Evolutionary conservation across 1,284 basidiomycete species (phyloP), one percentile per base, ranked within the genome.

Genomic region (Ustilago trichophora): DNA sequence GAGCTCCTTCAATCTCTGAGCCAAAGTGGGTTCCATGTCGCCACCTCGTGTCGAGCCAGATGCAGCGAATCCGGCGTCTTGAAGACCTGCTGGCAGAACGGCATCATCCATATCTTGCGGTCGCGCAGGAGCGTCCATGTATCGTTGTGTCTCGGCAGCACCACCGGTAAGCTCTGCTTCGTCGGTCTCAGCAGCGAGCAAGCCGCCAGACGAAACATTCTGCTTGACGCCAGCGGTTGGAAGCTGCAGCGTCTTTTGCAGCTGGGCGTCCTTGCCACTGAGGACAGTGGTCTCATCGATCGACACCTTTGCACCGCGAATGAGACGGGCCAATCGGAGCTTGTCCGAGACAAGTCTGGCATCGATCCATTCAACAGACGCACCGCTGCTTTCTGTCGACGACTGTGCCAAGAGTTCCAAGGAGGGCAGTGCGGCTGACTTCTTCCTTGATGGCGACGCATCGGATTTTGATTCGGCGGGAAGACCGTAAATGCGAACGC

Each of bases 271-370:
- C 35, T 59, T 63, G 33, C 62, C 63, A 21, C 48, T 55, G 41
- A 58, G 21, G 33, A 75, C 55, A 22, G 55, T 47, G 9, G 54
- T 53, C 22, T 73, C 67, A 31, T 73, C 73, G 29, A 77, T 62
- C 42, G 72, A 68, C 11, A 76, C 55, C 52, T 78, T 78, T 33
- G 73, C 72, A 12, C 75, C 73, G 19, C 75, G 75, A 25, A 70
- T 54, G 26, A 73, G 47, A 22, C 76, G 66, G 3, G 76, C 76
- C 22, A 76, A 43, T 13, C 66, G 60, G 10, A 74, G 47, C 37
- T 58, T 56, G 31, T 67, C 65, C 18, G 50, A 55, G 4, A 46
- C 56, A 31, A 75, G 57, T 11, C 54, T 36, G 10, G 57, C 70
- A 35, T 77, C 73, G 40, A 70, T 57, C 46, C 66, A 64, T 34